These are phyloP conservation scores for Corylus americana DNA, from an alignment of 306 rosid species.

Conservation along the genomic window DNA sequence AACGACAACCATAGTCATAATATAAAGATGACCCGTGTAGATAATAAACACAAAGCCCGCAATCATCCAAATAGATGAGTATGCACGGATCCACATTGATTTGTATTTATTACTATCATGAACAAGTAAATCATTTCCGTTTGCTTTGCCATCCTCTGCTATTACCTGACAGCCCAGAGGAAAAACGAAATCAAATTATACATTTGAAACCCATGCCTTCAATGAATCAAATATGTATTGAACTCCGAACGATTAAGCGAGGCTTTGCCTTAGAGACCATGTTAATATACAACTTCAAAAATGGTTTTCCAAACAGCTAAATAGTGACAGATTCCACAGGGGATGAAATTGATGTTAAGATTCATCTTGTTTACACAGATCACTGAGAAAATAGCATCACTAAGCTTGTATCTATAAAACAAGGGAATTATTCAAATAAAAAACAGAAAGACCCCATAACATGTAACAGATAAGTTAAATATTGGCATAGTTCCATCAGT, in stretches of 20 bases:
- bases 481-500: not conserved
- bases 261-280: not conserved
- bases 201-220: too few species aligned
- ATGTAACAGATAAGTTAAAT: not conserved
- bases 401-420: not conserved
- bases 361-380: not conserved
- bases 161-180: slow-evolving; percentile 48
- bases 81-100: slow-evolving; percentile 84
- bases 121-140: slow-evolving; percentile 72
- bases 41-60: slow-evolving; percentile 81
- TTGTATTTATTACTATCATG: slow-evolving; percentile 82
- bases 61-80: slow-evolving; percentile 94
- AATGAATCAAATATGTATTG: not conserved
- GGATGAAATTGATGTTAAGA: not conserved
- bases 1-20: slow-evolving; percentile 90
- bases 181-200: slow-evolving; percentile 21
- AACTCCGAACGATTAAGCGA: not conserved
- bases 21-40: slow-evolving; percentile 90
- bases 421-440: not conserved
- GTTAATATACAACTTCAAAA: not conserved
- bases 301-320: not conserved
- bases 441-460: not conserved
- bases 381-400: not conserved
- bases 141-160: slow-evolving; percentile 62
- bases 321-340: slow-evolving; percentile 3